phyloP scores from a whole-genome alignment of 176 grass and related monocot species.

The Poa pratensis region DNA sequence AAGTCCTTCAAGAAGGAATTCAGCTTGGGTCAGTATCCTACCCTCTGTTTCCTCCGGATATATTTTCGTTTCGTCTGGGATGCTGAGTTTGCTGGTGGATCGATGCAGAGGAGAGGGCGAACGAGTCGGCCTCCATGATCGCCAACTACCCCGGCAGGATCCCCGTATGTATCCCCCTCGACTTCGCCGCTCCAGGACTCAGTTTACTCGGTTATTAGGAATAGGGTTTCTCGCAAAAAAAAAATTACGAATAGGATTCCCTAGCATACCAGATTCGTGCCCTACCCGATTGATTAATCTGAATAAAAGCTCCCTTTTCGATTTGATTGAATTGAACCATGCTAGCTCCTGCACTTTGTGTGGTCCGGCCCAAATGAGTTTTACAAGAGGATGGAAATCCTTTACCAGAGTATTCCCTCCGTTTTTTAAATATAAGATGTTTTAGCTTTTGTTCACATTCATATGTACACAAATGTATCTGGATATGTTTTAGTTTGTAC shows the following conservation, averaged over 20 bases:
- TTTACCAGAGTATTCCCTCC: background rate
- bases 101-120: constrained; percentile 58
- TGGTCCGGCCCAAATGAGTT: background rate
- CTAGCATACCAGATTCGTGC: background rate
- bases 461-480: too few relatives aligned
- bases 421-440: too few relatives aligned
- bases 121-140: constrained; percentile 66
- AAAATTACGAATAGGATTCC: background rate
- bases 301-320: background rate
- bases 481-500: too few relatives aligned
- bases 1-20: constrained; percentile 72
- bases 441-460: too few relatives aligned
- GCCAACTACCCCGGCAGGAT: constrained; percentile 66
- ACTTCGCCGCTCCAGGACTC: background rate
- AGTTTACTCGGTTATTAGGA: background rate
- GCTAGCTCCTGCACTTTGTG: background rate
- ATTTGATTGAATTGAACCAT: background rate
- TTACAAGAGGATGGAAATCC: background rate
- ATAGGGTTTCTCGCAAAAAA: background rate
- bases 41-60: background rate
- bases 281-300: background rate
- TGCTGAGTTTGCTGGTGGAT: background rate
- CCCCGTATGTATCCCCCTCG: constrained; percentile 46
- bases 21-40: constrained; percentile 42
- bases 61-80: background rate